Evolutionary conservation across 1,284 basidiomycete species (phyloP).

Genomic region (Lignosus rhinocerotis): DNA sequence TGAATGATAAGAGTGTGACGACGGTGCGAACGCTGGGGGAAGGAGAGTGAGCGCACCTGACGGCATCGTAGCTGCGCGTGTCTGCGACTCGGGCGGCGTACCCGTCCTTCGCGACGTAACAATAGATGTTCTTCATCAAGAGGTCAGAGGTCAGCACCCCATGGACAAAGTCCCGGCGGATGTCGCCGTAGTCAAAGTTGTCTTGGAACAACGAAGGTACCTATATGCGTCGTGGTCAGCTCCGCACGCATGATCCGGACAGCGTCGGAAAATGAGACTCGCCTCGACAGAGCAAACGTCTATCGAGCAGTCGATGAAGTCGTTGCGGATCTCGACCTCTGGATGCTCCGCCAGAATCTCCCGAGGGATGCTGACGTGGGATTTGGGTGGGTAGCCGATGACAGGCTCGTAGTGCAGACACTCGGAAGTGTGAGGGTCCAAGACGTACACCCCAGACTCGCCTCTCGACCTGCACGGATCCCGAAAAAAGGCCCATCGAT

Average conservation of each 20-base stretch:
- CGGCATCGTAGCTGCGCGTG: slow-evolving; percentile 86
- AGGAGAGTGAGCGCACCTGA: slow-evolving; percentile 54
- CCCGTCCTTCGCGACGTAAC: slow-evolving; percentile 82
- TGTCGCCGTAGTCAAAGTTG: slow-evolving; percentile 96
- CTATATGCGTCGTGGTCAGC: slow-evolving; percentile 39
- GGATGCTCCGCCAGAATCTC: slow-evolving; percentile 68
- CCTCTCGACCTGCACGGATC: slow-evolving; percentile 53
- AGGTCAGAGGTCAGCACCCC: slow-evolving; percentile 96
- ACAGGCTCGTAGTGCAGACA: slow-evolving; percentile 80
- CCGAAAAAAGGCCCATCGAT: not conserved
- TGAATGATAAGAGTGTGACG: not conserved
- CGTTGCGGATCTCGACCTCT: slow-evolving; percentile 83
- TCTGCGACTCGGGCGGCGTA: slow-evolving; percentile 90
- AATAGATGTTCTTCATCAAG: slow-evolving; percentile 92
- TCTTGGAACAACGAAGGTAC: slow-evolving; percentile 97
- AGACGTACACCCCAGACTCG: slow-evolving; percentile 72
- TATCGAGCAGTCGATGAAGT: slow-evolving; percentile 86
- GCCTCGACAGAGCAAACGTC: slow-evolving; percentile 94
- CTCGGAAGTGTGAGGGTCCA: slow-evolving; percentile 74
- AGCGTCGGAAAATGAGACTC: not conserved
- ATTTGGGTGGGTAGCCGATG: slow-evolving; percentile 62
- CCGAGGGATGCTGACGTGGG: slow-evolving; percentile 62
- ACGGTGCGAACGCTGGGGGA: not conserved
- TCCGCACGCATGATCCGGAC: not conserved
- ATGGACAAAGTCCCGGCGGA: slow-evolving; percentile 92